Conservation (phyloP, 331 rosid genomes). For the Quercus phellos region DNA sequence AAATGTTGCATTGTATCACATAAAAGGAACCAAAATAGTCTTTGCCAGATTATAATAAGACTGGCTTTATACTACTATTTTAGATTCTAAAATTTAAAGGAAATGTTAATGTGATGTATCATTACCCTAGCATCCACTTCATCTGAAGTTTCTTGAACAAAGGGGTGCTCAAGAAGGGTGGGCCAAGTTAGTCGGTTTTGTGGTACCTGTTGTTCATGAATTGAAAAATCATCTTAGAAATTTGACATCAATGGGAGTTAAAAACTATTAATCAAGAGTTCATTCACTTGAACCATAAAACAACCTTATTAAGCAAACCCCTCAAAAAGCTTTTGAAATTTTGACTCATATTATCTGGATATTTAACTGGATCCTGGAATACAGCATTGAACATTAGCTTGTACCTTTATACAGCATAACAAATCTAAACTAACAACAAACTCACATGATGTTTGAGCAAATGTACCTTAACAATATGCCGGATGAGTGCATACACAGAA, state of each 20-base stretch:
- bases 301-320: slow-evolving; percentile 95
- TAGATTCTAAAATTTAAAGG: background rate
- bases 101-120: slow-evolving; percentile 16
- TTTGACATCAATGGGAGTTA: slow-evolving; percentile 10
- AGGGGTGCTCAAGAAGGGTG: slow-evolving; percentile 86
- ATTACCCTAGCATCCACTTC: slow-evolving; percentile 61
- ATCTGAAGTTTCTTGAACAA: slow-evolving; percentile 64
- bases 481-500: slow-evolving; percentile 89
- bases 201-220: slow-evolving; percentile 55
- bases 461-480: slow-evolving; percentile 92
- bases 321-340: slow-evolving; percentile 78
- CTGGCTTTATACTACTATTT: background rate
- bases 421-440: slow-evolving; percentile 8
- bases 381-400: slow-evolving; percentile 26
- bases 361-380: slow-evolving; percentile 92
- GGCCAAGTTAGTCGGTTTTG: slow-evolving; percentile 97
- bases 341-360: slow-evolving; percentile 80
- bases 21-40: background rate
- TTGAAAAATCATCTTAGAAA: slow-evolving; percentile 20
- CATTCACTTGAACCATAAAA: slow-evolving; percentile 22
- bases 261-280: background rate
- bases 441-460: background rate
- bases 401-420: background rate
- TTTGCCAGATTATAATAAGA: background rate
- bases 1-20: background rate